A percentile compares a stretch with the other conserved stretches of the same genome.
phyloP scores from a whole-genome alignment of 257 asterid species.

The Linderniella brevidens region DNA sequence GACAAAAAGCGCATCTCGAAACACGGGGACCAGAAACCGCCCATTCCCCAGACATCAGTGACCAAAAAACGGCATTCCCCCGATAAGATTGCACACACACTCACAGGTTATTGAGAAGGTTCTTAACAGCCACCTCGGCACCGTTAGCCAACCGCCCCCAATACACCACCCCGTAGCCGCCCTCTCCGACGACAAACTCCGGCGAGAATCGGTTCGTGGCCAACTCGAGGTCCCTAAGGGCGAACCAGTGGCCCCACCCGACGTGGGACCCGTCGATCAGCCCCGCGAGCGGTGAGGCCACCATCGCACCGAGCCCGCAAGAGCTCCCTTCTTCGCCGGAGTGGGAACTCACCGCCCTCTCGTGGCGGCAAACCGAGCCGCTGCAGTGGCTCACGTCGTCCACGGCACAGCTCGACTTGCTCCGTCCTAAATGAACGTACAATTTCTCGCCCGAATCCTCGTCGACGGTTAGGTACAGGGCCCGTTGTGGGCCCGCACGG shows the following conservation, averaged over 20 bases:
- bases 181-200: constrained; percentile 75
- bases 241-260: constrained; percentile 99
- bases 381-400: constrained; percentile 80
- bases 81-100: too few species aligned
- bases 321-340: constrained; percentile 96
- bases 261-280: constrained; percentile 91
- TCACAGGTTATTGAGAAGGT: constrained; percentile 88
- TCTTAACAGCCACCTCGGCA: constrained; percentile 84
- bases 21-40: not conserved
- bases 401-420: constrained; percentile 57
- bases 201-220: constrained; percentile 70
- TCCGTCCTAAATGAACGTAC: constrained; percentile 56
- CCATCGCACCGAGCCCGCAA: constrained; percentile 33
- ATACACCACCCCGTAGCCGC: constrained; percentile 93
- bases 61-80: too few species aligned
- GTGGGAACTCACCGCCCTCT: constrained; percentile 56
- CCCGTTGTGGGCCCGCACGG: constrained; percentile 28
- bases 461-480: constrained; percentile 30
- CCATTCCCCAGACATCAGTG: too few species aligned
- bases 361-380: constrained; percentile 59
- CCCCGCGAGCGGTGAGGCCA: constrained; percentile 80
- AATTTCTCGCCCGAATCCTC: constrained; percentile 47
- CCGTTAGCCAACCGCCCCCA: constrained; percentile 73
- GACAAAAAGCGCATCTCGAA: not conserved
- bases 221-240: constrained; percentile 77